Evolutionary conservation across 495 filamentous ascomycete species (phyloP).

Genomic region (Pseudotulostoma volvatum): DNA sequence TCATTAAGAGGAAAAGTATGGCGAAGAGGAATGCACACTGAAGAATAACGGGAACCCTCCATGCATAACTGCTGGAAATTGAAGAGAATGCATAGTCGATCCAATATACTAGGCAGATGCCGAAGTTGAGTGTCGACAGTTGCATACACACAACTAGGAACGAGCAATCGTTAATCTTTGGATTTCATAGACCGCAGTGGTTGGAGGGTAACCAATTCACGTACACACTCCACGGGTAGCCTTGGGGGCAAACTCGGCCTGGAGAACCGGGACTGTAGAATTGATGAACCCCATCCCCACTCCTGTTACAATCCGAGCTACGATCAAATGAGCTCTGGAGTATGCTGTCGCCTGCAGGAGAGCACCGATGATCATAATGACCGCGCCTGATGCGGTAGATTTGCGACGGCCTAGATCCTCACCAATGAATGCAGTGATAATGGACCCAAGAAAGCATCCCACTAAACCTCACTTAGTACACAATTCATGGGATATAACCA

Average conservation of each 20-base stretch:
- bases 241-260: constrained; percentile 24
- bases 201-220: not conserved
- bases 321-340: constrained; percentile 10
- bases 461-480: not conserved
- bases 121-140: constrained; percentile 18
- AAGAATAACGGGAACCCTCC: constrained; percentile 24
- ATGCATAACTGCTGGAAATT: constrained; percentile 16
- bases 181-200: not conserved
- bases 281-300: constrained; percentile 19
- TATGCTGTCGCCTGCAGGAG: constrained; percentile 23
- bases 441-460: constrained; percentile 34
- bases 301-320: constrained; percentile 14
- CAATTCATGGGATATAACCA: too few relatives aligned
- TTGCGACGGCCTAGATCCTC: constrained; percentile 29
- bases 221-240: constrained; percentile 11
- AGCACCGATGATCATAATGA: constrained; percentile 28
- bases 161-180: constrained; percentile 11
- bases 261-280: constrained; percentile 22
- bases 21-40: constrained; percentile 22
- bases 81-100: constrained; percentile 31
- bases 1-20: constrained; percentile 14
- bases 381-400: constrained; percentile 24
- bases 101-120: constrained; percentile 33
- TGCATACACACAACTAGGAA: constrained; percentile 21
- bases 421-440: constrained; percentile 29